Evolutionary conservation across 305 asterid genomes (phyloP), one percentile per base, ranked within the genome.

Genomic region (Euphrasia arctica): DNA sequence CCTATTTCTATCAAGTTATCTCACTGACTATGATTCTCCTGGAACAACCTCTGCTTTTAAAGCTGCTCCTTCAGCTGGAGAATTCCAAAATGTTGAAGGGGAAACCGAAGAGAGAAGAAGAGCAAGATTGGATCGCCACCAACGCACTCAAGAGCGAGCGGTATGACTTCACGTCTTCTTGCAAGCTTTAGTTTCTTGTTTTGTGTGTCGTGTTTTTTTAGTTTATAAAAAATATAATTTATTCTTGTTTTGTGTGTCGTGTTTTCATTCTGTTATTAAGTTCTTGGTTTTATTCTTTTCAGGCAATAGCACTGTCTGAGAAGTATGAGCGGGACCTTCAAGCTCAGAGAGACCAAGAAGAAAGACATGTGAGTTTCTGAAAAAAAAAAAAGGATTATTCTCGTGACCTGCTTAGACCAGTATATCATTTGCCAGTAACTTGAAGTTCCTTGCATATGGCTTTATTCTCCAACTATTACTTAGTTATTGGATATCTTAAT

Each of bases 261-360:
- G 25, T 67, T 59, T 42, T 58, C 34, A 52, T 71, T 54, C 55
- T 65, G 32, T 12, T 54, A 18, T 60, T 71, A 56, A 78, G 50
- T 49, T 48, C 45, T 64, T 58, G 47, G 41, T 63, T 55, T 75
- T 63, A 18, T 76, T 54, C 54, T 69, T 54, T 71, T 69, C 82
- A 94, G 99, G 94, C 96, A 69, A 83, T 83, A 84, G 99, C 99
- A 67, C 76, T 94, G 73, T 97, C 95, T 62, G 99, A 88, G 73
- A 94, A 88, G 85, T 88, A 91, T 79, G 91, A 91, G 73, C 88
- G 99, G 32, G 99, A 94, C 74, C 82, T 88, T 72, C 91, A 91
- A 78, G 90, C 81, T 76, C 96, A 81, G 78, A 83, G 82, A 85
- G 99, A 94, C 0, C 99, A 91, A 78, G 98, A 94, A 77, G 97